Evolutionary conservation across 2,329 filamentous ascomycete genomes (phyloP), one percentile per base, ranked within the genome.

Genomic region (Talaromyces verruculosus): DNA sequence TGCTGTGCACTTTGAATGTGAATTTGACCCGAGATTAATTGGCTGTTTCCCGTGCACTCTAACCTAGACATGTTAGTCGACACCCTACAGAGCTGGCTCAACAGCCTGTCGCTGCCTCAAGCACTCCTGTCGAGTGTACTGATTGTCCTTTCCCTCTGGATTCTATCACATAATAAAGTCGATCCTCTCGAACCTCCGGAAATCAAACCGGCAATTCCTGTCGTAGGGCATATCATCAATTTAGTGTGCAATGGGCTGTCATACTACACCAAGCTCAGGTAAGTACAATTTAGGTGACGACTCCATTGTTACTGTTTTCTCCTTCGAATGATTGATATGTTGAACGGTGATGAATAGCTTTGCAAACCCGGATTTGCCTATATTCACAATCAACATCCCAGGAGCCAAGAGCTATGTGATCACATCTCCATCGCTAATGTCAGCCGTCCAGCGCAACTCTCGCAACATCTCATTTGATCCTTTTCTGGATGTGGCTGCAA

Each of bases 141-240:
- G 22, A 19, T 43, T 28, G 19, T 15, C 19, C 5, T 60, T n/a
- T 30, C 15, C 4, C 7, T 60, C 11, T 60, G 57, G 57, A 17
- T 60, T 11, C 1, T 30, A 33, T 41, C 37, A 13, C 39, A 19
- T 15, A 41, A 43, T 11, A 68, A 63, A 35, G 64, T 62, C 41
- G 72, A 75, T 55, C 69, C 72, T 15, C 71, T 71, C 8, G 73
- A 75, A 59, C 73, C 73, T 2, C 72, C 73, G 0, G 17, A 65
- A 11, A 62, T 74, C 28, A 51, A 53, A 8, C 64, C 61, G 30
- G 39, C 49, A 4, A 71, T 76, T 41, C 74, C 74, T 1, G n/a
- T 75, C 2, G 45, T 76, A 47, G 73, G 74, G 10, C 74, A 76
- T 63, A 4, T 71, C 15, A 43, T 73, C 17, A 72, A 69, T 2